Base-by-base conservation (phyloP, 306 rosid species). In the Erythrophleum fordii region DNA sequence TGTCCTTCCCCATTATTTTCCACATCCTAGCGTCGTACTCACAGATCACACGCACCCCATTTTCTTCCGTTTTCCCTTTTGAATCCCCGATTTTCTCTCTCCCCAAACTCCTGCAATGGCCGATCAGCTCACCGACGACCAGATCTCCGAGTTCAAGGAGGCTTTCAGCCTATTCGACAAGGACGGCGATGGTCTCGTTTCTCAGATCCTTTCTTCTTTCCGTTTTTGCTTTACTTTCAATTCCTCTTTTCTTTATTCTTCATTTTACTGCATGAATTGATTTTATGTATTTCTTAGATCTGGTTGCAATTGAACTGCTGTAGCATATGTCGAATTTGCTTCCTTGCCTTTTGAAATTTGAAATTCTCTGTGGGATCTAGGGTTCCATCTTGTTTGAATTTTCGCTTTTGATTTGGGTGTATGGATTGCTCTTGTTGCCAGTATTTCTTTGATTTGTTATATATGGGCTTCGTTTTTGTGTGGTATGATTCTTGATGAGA, bases 111-210 rank as follows among this genome's bases (percentile, higher is more conserved):
- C 26, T 64, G 34, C 78, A 64, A 91, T 91, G 97, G 97, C 97
- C 45, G 97, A 91, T 84, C 97, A 91, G 39, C 97, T 91, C 85
- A 91, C 93, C 73, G 93, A 91, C 45, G 97, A 91, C 37, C 93
- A 91, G 92, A 91, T 91, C 90, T 89, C 97, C 0, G 92, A 89
- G 87, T 91, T 91, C 93, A 88, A 91, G 89, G 97, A 91, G 48
- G 97, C 97, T 42, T 91, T 91, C 79, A 89, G 93, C 84, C 97
- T 91, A 28, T 91, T 91, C 88, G 97, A 91, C 73, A 91, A 91
- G 92, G 97, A 91, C 8, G 97, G 97, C 87, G 93, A 91, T 86
- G 97, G 97, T 91, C 55, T 88, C 75, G 4, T 87, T 79, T 80
- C 88, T 89, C 80, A 67, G 87, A 88, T 89, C 89, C 80, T 68